These are phyloP conservation scores for Wickerhamiella infanticola DNA, from an alignment of 1,139 yeast species.

Conservation along the genomic window DNA sequence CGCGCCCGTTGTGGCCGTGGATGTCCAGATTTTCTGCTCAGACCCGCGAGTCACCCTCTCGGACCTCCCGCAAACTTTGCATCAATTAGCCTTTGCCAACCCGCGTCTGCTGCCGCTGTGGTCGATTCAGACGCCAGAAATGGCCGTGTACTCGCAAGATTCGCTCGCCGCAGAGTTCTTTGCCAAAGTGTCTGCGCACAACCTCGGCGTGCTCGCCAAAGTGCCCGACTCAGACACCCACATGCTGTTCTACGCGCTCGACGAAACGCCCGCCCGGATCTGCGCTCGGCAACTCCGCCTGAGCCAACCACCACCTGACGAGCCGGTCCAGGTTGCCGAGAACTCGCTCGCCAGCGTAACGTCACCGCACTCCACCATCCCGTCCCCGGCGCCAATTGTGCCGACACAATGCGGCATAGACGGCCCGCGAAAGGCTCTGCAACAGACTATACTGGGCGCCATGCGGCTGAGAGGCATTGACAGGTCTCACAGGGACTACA, in stretches of 20 bases:
- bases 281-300: constrained; percentile 11
- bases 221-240: constrained; percentile 5
- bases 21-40: too few relatives aligned
- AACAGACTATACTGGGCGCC: constrained; percentile 22
- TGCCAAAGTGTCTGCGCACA: constrained; percentile 12
- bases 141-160: constrained; percentile 14
- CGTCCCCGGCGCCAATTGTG: not conserved
- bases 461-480: constrained; percentile 21
- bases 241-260: constrained; percentile 8
- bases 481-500: constrained; percentile 18
- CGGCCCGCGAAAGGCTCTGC: constrained; percentile 12
- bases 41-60: too few relatives aligned
- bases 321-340: not conserved
- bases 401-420: not conserved
- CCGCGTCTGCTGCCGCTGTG: constrained; percentile 16
- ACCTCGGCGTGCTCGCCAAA: constrained; percentile 5
- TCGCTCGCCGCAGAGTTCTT: constrained; percentile 14
- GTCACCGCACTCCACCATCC: not conserved
- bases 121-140: constrained; percentile 15
- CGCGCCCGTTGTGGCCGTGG: too few relatives aligned
- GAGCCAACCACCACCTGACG: not conserved
- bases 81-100: constrained; percentile 8
- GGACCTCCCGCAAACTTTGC: not conserved
- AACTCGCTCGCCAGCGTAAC: not conserved
- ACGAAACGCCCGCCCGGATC: constrained; percentile 4